Evolutionary conservation across 495 filamentous ascomycete genomes (phyloP).

Genomic region (Aspergillus steynii): DNA sequence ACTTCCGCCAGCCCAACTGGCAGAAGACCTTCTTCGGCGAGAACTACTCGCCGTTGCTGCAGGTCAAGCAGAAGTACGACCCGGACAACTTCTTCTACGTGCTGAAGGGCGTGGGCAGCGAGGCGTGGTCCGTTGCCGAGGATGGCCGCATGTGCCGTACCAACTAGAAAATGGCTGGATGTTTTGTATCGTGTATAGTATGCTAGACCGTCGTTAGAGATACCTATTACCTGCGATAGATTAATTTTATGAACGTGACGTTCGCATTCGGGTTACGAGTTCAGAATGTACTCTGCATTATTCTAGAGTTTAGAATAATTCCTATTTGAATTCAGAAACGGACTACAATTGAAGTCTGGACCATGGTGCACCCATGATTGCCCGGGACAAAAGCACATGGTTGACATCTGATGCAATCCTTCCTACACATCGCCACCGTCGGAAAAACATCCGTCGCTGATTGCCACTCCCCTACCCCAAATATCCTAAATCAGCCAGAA

Average conservation of each 20-base stretch:
- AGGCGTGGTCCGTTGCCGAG: slow-evolving; percentile 35
- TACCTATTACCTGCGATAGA: not conserved
- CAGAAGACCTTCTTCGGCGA: slow-evolving; percentile 54
- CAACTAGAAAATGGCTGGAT: not conserved
- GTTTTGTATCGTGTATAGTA: not conserved
- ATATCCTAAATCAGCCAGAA: too few species aligned
- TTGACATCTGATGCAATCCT: too few species aligned
- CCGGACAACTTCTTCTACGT: slow-evolving; percentile 61
- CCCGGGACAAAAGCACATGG: too few species aligned
- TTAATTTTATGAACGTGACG: not conserved
- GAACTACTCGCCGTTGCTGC: slow-evolving; percentile 40
- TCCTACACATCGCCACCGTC: too few species aligned
- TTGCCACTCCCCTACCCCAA: too few species aligned
- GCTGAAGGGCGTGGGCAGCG: slow-evolving; percentile 60
- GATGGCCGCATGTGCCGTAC: slow-evolving; percentile 31
- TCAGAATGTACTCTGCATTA: too few species aligned
- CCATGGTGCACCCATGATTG: too few species aligned
- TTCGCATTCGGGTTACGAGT: too few species aligned
- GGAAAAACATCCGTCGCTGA: too few species aligned
- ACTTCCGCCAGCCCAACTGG: slow-evolving; percentile 54
- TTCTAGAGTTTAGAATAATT: too few species aligned
- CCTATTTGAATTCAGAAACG: too few species aligned
- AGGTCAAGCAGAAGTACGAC: slow-evolving; percentile 52
- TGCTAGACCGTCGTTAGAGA: not conserved
- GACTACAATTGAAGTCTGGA: too few species aligned